Evolutionary conservation across 805 yeast genomes (phyloP).

Genomic region (Nakazawaea holstii): DNA sequence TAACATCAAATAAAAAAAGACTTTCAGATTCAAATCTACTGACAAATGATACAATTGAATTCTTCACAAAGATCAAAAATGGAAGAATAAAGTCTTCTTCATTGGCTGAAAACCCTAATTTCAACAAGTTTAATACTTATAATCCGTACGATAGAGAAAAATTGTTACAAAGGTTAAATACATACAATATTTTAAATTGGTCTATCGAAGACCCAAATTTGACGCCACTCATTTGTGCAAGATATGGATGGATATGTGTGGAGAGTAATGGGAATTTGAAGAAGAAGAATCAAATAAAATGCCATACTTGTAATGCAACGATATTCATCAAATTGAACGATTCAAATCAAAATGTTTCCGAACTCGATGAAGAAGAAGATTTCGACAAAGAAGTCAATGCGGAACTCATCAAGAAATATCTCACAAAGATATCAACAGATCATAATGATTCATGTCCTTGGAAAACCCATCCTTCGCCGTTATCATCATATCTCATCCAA

Average conservation of each 20-base stretch:
- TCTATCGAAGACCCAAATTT: conserved; percentile 24
- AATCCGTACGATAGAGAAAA: conserved; percentile 32
- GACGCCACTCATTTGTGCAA: conserved; percentile 42
- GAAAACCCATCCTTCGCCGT: conserved; percentile 16
- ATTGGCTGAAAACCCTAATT: conserved; percentile 4
- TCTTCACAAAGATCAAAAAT: conserved; percentile 8
- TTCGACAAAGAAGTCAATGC: conserved; percentile 14
- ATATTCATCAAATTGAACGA: conserved; percentile 23
- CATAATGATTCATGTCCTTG: conserved; percentile 20
- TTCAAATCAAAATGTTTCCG: not conserved
- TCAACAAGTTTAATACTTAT: conserved; percentile 16
- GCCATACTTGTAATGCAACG: conserved; percentile 27
- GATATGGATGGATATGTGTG: conserved; percentile 47
- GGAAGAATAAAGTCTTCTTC: conserved; percentile 1
- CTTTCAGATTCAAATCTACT: conserved; percentile 4
- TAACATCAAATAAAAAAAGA: conserved; percentile 10
- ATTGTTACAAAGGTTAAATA: conserved; percentile 34
- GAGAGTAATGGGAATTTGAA: conserved; percentile 19
- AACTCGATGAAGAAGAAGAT: conserved; percentile 15
- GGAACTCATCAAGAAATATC: not conserved
- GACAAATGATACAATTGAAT: conserved; percentile 10
- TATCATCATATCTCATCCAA: conserved; percentile 14
- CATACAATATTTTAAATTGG: conserved; percentile 47
- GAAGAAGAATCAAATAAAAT: conserved; percentile 25
- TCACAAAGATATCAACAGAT: not conserved